A percentile compares a stretch with the other conserved stretches of the same genome.
Evolutionary conservation across 2,329 filamentous ascomycete species (phyloP).

Genomic region (Shiraia sp.): DNA sequence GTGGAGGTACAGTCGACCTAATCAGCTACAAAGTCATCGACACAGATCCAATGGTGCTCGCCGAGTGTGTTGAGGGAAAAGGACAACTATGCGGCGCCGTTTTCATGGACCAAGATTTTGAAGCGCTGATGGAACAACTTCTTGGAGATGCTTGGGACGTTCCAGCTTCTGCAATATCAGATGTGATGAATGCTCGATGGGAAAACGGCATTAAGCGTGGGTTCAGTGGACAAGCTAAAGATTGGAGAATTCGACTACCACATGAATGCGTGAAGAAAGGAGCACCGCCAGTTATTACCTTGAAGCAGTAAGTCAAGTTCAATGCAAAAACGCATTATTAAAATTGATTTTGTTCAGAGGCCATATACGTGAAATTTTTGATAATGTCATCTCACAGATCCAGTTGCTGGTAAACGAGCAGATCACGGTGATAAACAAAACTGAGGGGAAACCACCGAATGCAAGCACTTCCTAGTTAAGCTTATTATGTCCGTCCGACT

Average conservation of each 20-base stretch:
- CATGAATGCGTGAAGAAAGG: constrained; percentile 6
- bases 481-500: background rate
- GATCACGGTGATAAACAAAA: constrained; percentile 1
- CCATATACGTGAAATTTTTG: constrained; percentile 7
- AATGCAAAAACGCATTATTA: no score
- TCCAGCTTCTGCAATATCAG: constrained; percentile 13
- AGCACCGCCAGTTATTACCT: constrained; percentile 3
- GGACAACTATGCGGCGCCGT: constrained; percentile 20
- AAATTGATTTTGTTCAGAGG: background rate
- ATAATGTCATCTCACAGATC: constrained; percentile 6
- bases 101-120: constrained; percentile 21
- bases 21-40: constrained; percentile 23
- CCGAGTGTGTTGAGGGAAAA: constrained; percentile 12
- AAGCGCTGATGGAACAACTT: constrained; percentile 7
- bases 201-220: constrained; percentile 25
- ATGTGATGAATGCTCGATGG: constrained; percentile 23
- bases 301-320: constrained; percentile 4
- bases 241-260: constrained; percentile 9
- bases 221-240: constrained; percentile 12
- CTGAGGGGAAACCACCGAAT: constrained; percentile 2
- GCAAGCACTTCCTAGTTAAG: background rate
- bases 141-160: constrained; percentile 12
- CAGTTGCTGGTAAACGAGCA: constrained; percentile 10
- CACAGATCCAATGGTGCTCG: constrained; percentile 11
- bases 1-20: constrained; percentile 28